Evolutionary conservation across 164 flowering plant genomes (phyloP), one percentile per base, ranked within the genome.

Genomic region (Chimonanthus salicifolius): DNA sequence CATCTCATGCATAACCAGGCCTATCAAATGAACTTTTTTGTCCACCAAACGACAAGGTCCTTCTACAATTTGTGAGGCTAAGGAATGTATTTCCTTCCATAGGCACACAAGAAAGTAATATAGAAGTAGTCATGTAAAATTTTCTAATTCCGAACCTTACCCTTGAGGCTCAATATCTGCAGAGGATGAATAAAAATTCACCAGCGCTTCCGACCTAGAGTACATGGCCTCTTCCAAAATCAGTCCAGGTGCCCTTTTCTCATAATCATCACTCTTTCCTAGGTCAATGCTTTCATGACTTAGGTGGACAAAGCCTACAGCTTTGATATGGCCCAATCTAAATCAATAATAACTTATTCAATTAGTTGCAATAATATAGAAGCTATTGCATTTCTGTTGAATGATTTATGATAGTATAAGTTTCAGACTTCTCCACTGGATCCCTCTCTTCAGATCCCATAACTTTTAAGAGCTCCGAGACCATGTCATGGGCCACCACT

Each of bases 121-220:
- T 21, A 8, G 3, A 54, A 46, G 6, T 6, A 5, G 58, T n/a
- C 3, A 18, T 64, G 11, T n/a, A 11, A 7, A 21, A 47, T 3
- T 46, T 46, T 7, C 33, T 21, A 0, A 48, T 47, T 5, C 6
- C 45, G 44, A 71, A 67, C n/a, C 84, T 65, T 82, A 91, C 97
- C 94, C 72, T 90, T 7, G 91, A 84, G 77, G n/a, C n/a, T 60
- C 85, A 91, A 89, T 94, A 54, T 76, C 72, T 13, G 84, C 87
- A 80, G 91, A 91, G 69, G 67, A 83, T 43, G 98, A 86, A 64
- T 90, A 62, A 15, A 90, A 79, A 75, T 79, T 83, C 66, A 88
- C 91, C 51, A 90, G 80, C 70, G 84, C 89, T 84, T 89, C 90
- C 71, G 87, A 79, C 77, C 90, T 86, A 6, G 86, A 76, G 82